Base-by-base conservation (phyloP, 1,139 yeast genomes). In the Hansenula lynferdii region DNA sequence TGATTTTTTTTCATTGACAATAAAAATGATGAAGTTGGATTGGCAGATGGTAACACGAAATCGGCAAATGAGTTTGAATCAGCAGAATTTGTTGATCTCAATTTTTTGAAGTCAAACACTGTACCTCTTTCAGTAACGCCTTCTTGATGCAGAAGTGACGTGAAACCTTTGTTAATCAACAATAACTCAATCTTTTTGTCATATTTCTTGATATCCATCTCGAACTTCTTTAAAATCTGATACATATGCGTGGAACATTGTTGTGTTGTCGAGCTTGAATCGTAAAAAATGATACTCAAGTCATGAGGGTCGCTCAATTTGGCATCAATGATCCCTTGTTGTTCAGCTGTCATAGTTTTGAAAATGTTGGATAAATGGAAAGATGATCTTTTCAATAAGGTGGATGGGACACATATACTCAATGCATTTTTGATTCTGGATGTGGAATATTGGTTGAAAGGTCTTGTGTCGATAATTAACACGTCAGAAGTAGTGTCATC, bases 341-440 rank as follows among this genome's bases (percentile, higher is more conserved):
- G 70, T 10, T 57, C 48, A 3, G 62, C 58, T 15, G 65, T 59
- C 57, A 81, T 69, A 27, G 85, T 76, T 41, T 76, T 79, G 32
- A 78, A 61, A 46, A 83, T 73, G 34, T 79, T 67, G 15, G 61
- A 51, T 31, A 80, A 60, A 24, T 70, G 69, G 56, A 77, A 81
- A 31, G 75, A 73, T n/a, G 71, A 65, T 37, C 92, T 67, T 52
- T 80, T 80, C 44, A 82, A 61, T 24, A 82, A 64, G 1, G 90
- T 82, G 16, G 85, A 75, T 1, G 90, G 90, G 12, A 82, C 67
- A 51, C 87, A 80, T 20, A 81, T 67, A 49, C 79, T 78, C 32
- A 78, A 61, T 1, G 89, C 72, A 32, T 69, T 61, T 7, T 49
- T 44, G 12, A 82, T 50, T 41, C 80, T 78, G 8, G 69, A 56